phyloP scores from a whole-genome alignment of 345 rosid genomes.

The Clausena lansium region DNA sequence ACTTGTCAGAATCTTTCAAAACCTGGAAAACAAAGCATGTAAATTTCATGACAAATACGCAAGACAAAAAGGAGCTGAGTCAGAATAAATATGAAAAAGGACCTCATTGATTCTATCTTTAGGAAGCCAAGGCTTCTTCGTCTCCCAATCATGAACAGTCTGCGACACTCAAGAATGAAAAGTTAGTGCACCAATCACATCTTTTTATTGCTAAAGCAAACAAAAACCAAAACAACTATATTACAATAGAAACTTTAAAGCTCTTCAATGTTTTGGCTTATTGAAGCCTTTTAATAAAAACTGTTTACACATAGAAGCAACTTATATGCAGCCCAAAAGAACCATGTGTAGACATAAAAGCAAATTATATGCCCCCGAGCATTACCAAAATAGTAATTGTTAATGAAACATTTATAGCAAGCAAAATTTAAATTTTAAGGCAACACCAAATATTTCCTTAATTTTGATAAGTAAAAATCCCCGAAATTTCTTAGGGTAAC shows the following conservation, averaged over 20 bases:
- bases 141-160: conserved; percentile 69
- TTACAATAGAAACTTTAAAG: neutral
- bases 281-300: neutral
- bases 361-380: neutral
- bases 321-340: neutral
- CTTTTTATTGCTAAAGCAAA: neutral
- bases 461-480: neutral
- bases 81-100: conserved; percentile 8
- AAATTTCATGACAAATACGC: neutral
- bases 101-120: conserved; percentile 79
- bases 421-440: neutral
- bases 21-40: conserved; percentile 41
- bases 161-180: conserved; percentile 27
- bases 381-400: no score
- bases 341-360: neutral
- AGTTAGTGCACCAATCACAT: conserved; percentile 6
- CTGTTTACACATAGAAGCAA: neutral
- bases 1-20: conserved; percentile 51
- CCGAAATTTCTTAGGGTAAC: neutral
- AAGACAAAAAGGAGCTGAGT: neutral
- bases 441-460: neutral
- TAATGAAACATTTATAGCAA: neutral
- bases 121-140: conserved; percentile 88
- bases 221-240: neutral
- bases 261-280: neutral